Conservation (phyloP, 2,329 filamentous ascomycete genomes). For the Trichoderma arundinaceum region DNA sequence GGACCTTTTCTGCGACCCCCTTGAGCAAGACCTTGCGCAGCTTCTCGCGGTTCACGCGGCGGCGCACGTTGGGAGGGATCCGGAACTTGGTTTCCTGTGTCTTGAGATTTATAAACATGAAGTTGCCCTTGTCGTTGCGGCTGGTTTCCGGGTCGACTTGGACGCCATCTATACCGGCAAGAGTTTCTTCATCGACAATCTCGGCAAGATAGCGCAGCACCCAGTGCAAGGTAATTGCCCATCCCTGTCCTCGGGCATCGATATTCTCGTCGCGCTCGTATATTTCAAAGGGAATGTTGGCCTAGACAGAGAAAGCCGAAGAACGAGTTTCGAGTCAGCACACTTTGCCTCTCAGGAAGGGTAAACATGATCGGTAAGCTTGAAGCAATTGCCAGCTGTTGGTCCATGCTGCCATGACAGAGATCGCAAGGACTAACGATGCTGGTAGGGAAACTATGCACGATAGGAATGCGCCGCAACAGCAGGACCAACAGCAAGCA, state of each 20-base stretch:
- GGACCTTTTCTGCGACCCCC: slow-evolving; percentile 40
- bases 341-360: background rate
- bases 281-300: slow-evolving; percentile 42
- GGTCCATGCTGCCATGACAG: background rate
- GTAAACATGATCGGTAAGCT: background rate
- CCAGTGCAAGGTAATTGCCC: slow-evolving; percentile 68
- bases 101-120: slow-evolving; percentile 49
- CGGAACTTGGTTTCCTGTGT: slow-evolving; percentile 47
- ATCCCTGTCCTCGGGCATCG: slow-evolving; percentile 52
- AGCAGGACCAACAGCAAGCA: background rate
- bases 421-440: background rate
- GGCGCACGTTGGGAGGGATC: slow-evolving; percentile 47
- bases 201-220: slow-evolving; percentile 47
- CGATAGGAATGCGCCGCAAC: background rate
- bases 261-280: slow-evolving; percentile 43
- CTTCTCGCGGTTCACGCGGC: slow-evolving; percentile 47
- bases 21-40: slow-evolving; percentile 42
- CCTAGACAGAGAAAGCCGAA: slow-evolving; percentile 32
- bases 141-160: slow-evolving; percentile 48
- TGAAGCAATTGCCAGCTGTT: background rate
- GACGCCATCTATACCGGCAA: slow-evolving; percentile 37
- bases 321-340: background rate
- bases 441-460: background rate
- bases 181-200: slow-evolving; percentile 37
- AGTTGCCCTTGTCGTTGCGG: slow-evolving; percentile 47